Evolutionary conservation across 2,329 filamentous ascomycete species (phyloP).

Genomic region (Fusarium musae): DNA sequence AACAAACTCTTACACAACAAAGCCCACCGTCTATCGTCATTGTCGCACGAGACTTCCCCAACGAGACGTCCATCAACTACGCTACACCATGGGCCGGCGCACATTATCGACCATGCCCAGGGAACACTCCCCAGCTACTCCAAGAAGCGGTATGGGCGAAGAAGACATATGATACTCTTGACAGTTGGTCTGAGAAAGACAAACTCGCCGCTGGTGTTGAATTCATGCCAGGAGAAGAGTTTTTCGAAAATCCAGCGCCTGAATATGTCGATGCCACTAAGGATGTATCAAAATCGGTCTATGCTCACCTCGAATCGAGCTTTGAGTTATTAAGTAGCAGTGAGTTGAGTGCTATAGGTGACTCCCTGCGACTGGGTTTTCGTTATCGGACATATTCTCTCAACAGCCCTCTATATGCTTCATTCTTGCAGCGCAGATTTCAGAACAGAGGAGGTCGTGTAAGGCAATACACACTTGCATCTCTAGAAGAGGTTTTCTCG

Average conservation of each 20-base stretch:
- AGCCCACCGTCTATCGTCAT: background rate
- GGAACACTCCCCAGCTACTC: background rate
- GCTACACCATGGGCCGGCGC: slow-evolving; percentile 11
- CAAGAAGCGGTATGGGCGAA: background rate
- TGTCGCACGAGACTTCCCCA: background rate
- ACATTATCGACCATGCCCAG: slow-evolving; percentile 7
- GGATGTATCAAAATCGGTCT: background rate
- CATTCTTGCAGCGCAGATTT: background rate
- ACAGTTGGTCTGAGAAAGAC: background rate
- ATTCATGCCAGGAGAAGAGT: slow-evolving; percentile 1
- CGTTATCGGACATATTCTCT: slow-evolving; percentile 2
- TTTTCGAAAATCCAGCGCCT: background rate
- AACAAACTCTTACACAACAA: background rate
- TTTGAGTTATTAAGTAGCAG: background rate
- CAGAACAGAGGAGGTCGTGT: background rate
- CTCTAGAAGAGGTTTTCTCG: background rate
- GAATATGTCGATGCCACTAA: background rate
- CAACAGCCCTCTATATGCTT: background rate
- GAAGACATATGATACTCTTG: background rate
- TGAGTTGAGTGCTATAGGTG: background rate
- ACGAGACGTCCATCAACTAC: slow-evolving; percentile 1
- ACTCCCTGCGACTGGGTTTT: background rate
- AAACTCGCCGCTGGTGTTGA: background rate
- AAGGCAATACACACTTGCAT: background rate
- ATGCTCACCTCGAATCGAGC: background rate